A percentile compares a stretch with the other conserved stretches of the same genome.
Evolutionary conservation across 2,329 filamentous ascomycete genomes (phyloP).

Genomic region (Iodosphaeria phyllophila): DNA sequence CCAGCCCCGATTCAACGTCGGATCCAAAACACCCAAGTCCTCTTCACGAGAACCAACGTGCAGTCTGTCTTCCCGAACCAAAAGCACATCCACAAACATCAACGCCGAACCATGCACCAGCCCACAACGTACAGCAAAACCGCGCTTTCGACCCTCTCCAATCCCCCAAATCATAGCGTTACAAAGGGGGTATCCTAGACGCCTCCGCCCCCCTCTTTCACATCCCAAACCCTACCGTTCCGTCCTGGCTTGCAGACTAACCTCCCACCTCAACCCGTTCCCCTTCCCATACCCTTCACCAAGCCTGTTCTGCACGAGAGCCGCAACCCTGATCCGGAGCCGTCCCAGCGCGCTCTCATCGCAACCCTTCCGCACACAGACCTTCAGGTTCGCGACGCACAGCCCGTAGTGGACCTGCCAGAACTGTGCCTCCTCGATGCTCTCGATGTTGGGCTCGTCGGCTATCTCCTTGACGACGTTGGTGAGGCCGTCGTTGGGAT

Average conservation of each 20-base stretch:
- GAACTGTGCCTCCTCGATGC: conserved; percentile 80
- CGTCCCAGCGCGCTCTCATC: conserved; percentile 55
- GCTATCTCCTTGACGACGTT: conserved; percentile 75
- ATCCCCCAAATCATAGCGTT: too few relatives aligned
- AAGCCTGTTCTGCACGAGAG: conserved; percentile 66
- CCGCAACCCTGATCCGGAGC: conserved; percentile 57
- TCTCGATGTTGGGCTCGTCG: conserved; percentile 54
- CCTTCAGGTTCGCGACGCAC: conserved; percentile 84
- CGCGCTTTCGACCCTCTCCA: too few relatives aligned
- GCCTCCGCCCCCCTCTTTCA: neutral
- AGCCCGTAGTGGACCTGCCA: conserved; percentile 98
- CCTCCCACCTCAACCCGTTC: conserved; percentile 74
- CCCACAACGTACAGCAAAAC: too few relatives aligned
- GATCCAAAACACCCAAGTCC: too few relatives aligned
- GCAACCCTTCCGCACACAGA: conserved; percentile 45
- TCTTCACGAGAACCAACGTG: too few relatives aligned
- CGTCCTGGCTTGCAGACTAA: conserved; percentile 59
- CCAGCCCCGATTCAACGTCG: too few relatives aligned
- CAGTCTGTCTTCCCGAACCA: too few relatives aligned
- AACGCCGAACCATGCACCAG: too few relatives aligned
- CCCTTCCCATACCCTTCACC: conserved; percentile 76
- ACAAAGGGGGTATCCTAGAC: neutral
- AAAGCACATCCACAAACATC: too few relatives aligned
- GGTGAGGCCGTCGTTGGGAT: conserved; percentile 33
- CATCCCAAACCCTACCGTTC: conserved; percentile 1